Evolutionary conservation across 176 grass and related monocot species (phyloP), one percentile per base, ranked within the genome.

Genomic region (Saccharum spontaneum): DNA sequence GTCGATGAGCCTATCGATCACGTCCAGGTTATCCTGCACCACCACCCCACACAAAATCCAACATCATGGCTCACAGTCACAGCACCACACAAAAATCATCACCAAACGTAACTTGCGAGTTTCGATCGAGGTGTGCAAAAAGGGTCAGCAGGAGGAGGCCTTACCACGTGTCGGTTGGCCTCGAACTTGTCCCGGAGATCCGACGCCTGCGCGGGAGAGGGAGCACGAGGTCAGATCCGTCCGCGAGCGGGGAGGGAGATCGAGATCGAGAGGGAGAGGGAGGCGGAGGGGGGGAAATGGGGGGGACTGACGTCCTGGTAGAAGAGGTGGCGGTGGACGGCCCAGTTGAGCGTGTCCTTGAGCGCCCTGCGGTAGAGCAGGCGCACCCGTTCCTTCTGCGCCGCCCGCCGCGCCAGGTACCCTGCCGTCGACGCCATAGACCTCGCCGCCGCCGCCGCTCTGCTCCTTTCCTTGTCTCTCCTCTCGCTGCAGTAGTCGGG

Each of bases 291-390:
- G 31, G 28, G 10, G 38, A n/a, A 64, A 13, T 28, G 57, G 15
- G 26, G 66, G 31, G 70, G 41, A 59, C 67, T 79, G 79, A 96
- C 93, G 62, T 96, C 91, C 86, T 92, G 86, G 79, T 99, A 99
- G 91, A 99, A 99, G 86, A 96, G 77, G 86, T 96, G 97, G 89
- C 93, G 97, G 75, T 99, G 91, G 55, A 99, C 97, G 43, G 97
- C 91, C 97, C 97, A 99, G 91, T 96, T 99, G 81, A 99, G 97
- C 30, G 91, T 90, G 78, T 99, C 97, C 91, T 90, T 99, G 81
- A 99, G 97, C 16, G 91, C 79, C 1, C 84, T 75, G 61, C 97
- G 97, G 90, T 99, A 99, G 70, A 99, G 97, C 7, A 96, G 79
- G 16, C 93, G 86, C 81, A 99, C 97, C 68, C 97, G 88, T 88